phyloP scores from a whole-genome alignment of 768 basidiomycete genomes.

The Podaxis sp. region DNA sequence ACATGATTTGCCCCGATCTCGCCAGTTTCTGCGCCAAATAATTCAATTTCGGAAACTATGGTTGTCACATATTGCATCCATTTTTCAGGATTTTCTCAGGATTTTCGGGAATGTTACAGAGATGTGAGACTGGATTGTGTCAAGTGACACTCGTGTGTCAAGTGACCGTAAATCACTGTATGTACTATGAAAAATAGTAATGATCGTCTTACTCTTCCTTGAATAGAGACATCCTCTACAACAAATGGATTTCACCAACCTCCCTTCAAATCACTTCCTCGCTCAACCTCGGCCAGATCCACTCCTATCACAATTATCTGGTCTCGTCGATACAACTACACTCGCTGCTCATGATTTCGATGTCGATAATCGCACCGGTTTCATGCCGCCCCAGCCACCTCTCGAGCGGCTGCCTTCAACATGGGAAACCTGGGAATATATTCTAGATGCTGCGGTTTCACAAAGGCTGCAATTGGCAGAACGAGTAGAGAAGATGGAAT shows the following conservation, averaged over 20 bases:
- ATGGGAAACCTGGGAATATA: slow-evolving; percentile 81
- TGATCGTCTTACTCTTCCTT: no score
- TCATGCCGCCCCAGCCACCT: slow-evolving; percentile 81
- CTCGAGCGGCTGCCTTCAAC: slow-evolving; percentile 57
- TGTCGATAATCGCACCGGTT: slow-evolving; percentile 88
- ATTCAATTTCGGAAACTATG: no score
- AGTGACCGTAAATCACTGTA: no score
- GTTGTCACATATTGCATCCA: no score
- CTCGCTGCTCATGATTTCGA: slow-evolving; percentile 87
- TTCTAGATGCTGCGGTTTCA: slow-evolving; percentile 48
- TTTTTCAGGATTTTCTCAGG: no score
- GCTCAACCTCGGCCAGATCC: slow-evolving; percentile 31
- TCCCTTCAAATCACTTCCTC: slow-evolving; percentile 29
- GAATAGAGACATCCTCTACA: neutral
- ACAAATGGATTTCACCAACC: neutral
- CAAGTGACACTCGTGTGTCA: no score
- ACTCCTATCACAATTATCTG: slow-evolving; percentile 23
- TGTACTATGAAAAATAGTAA: neutral
- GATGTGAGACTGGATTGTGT: no score
- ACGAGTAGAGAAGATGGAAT: slow-evolving; percentile 39
- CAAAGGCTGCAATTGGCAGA: slow-evolving; percentile 54
- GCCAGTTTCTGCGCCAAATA: no score
- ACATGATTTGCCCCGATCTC: no score
- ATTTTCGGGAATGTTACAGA: no score
- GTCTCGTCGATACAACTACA: slow-evolving; percentile 40